Evolutionary conservation across 306 rosid genomes (phyloP).

Genomic region (Morella rubra): DNA sequence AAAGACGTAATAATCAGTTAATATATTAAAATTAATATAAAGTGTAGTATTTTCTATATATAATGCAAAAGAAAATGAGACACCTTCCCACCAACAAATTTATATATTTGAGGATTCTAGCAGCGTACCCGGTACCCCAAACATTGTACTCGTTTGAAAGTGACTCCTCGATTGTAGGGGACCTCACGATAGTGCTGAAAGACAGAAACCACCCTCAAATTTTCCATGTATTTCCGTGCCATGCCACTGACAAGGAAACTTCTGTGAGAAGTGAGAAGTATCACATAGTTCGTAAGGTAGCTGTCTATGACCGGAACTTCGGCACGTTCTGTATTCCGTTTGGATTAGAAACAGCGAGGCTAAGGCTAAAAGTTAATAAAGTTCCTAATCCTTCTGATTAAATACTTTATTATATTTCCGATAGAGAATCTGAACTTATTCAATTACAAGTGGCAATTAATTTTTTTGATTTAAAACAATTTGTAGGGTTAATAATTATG

Average conservation of each 20-base stretch:
- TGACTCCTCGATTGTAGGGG: slow-evolving; percentile 37
- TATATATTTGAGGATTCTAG: not conserved
- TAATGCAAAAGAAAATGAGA: slow-evolving; percentile 37
- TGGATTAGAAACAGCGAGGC: too few species aligned
- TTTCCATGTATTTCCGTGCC: slow-evolving; percentile 31
- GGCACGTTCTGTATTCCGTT: not conserved
- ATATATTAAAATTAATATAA: too few species aligned
- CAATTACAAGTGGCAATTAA: too few species aligned
- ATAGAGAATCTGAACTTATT: too few species aligned
- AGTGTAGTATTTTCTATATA: slow-evolving; percentile 14
- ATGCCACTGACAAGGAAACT: slow-evolving; percentile 31
- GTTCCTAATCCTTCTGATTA: too few species aligned
- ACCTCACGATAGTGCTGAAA: slow-evolving; percentile 1
- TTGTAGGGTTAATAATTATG: too few species aligned
- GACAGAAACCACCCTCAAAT: slow-evolving; percentile 25
- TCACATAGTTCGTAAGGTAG: slow-evolving; percentile 8
- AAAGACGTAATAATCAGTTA: too few species aligned
- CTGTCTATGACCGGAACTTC: slow-evolving; percentile 13
- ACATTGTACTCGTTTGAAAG: slow-evolving; percentile 36
- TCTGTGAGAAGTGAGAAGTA: not conserved
- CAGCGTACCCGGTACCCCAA: slow-evolving; percentile 8
- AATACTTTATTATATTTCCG: too few species aligned
- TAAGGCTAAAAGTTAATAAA: too few species aligned
- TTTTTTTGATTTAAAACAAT: too few species aligned
- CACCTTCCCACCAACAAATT: slow-evolving; percentile 30